Evolutionary conservation across 345 rosid species (phyloP).

Genomic region (Lumnitzera racemosa): DNA sequence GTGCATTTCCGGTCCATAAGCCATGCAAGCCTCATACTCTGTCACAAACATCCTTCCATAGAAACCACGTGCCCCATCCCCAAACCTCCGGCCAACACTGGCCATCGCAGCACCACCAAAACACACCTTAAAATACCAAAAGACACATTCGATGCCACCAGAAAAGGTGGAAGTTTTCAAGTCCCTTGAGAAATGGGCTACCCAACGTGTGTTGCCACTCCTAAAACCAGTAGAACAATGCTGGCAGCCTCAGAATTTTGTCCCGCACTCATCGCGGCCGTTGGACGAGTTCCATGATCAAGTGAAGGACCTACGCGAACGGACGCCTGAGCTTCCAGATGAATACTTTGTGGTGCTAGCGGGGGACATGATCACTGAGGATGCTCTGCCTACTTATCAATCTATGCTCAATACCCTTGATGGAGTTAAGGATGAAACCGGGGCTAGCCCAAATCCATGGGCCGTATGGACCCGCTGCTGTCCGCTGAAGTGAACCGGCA

Average conservation of each 20-base stretch:
- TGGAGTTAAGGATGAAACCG: constrained; percentile 69
- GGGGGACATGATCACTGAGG: constrained; percentile 85
- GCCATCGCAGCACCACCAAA: constrained; percentile 6
- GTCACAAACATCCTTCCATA: constrained; percentile 10
- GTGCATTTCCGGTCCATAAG: not conserved
- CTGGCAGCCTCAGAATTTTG: constrained; percentile 60
- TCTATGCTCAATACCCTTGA: constrained; percentile 68
- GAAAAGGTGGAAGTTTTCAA: constrained; percentile 56
- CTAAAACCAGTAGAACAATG: constrained; percentile 68
- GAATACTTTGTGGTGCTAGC: constrained; percentile 70
- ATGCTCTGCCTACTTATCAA: constrained; percentile 69
- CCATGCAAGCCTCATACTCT: constrained; percentile 34
- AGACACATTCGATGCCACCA: constrained; percentile 52
- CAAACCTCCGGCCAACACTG: constrained; percentile 2
- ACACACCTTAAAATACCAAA: constrained; percentile 16
- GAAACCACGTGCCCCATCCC: constrained; percentile 5
- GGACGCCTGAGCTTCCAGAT: constrained; percentile 48
- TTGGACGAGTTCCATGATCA: constrained; percentile 41
- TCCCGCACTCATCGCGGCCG: constrained; percentile 39
- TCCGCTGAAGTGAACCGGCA: constrained; percentile 79
- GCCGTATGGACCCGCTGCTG: constrained; percentile 66
- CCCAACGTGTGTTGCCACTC: constrained; percentile 33
- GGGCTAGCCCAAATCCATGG: constrained; percentile 65
- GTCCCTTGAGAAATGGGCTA: constrained; percentile 62
- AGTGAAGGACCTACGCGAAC: constrained; percentile 42